Evolutionary conservation across 2,329 filamentous ascomycete genomes (phyloP).

Genomic region (Xylaria sp.): DNA sequence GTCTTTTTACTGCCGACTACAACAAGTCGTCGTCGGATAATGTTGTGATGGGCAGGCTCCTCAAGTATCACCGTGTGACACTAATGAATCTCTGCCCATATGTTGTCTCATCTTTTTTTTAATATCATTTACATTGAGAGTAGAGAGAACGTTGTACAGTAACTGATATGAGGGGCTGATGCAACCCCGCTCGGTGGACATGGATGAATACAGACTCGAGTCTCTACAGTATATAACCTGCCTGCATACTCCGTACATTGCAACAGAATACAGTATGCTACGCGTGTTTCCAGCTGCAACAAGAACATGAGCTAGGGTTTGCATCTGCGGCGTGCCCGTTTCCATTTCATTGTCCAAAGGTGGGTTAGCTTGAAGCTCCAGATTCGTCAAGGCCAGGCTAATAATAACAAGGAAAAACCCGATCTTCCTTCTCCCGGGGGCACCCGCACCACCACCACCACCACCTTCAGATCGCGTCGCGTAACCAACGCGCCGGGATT

Average conservation of each 20-base stretch:
- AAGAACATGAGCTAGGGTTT: conserved; percentile 10
- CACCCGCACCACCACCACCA: conserved; percentile 31
- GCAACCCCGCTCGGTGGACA: conserved; percentile 10
- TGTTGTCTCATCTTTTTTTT: neutral
- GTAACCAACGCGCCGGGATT: conserved; percentile 40
- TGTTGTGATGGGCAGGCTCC: conserved; percentile 19
- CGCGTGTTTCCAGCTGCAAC: conserved; percentile 1
- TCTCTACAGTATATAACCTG: neutral
- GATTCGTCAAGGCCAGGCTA: conserved; percentile 28
- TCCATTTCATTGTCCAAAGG: conserved; percentile 20
- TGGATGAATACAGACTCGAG: conserved; percentile 4
- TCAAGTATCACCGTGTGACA: conserved; percentile 11
- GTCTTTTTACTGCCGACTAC: neutral
- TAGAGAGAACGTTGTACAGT: neutral
- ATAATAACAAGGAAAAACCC: conserved; percentile 29
- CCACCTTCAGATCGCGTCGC: conserved; percentile 34
- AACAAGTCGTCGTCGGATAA: conserved; percentile 6
- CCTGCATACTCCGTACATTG: neutral
- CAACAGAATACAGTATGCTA: neutral
- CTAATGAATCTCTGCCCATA: conserved; percentile 14
- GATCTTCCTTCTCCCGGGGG: conserved; percentile 19
- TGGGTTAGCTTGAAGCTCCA: conserved; percentile 21
- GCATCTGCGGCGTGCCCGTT: conserved; percentile 19
- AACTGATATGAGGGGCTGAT: conserved; percentile 12
- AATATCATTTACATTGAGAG: neutral